Base-by-base conservation (phyloP, 495 filamentous ascomycete species). In the Friedmanniomyces simplex region DNA sequence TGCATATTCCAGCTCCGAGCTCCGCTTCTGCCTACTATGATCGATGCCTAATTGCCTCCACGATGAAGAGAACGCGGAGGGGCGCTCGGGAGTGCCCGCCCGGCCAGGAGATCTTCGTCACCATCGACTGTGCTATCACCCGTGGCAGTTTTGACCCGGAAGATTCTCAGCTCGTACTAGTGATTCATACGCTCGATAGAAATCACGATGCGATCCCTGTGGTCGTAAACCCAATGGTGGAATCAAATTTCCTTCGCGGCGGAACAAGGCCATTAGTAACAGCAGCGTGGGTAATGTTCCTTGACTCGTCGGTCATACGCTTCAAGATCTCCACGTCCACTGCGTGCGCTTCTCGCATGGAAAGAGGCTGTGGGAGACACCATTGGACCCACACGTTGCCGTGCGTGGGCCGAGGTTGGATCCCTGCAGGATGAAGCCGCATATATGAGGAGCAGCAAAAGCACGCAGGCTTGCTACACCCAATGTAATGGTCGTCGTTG, bases 401-500 rank as follows among this genome's bases (percentile, higher is more conserved):
- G 21, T 52, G 28, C 13, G 24, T 52, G 8, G 28, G 50, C 8
- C 50, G 28, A 11, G 26, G 24, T 22, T 52, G 50, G 24, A 52
- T 37, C 18, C 34, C 34, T 25, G 50, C 50, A 13, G 50, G 50
- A 52, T 52, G 50, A n/a, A 52, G 34, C 21, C 34, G 26, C 24
- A 52, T 52, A 52, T 52, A 52, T 28, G 36, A 34, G 34, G 50
- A 52, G 28, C 50, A 52, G 28, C 50, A 52, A 52, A 52, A 52
- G 28, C 28, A 52, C 50, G 50, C 26, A n/a, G 24, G 50, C 50
- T 52, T 52, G 50, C 50, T 34, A 30, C 50, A 52, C 6, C 50
- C 50, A 16, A 52, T 30, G 50, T 52, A 52, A 8, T 28, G 50
- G 21, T 52, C 50, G 28, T 39, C 28, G 50, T 52, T 52, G 50